These are phyloP conservation scores for Euphrasia confusa DNA, from an alignment of 257 asterid genomes.

Conservation along the genomic window DNA sequence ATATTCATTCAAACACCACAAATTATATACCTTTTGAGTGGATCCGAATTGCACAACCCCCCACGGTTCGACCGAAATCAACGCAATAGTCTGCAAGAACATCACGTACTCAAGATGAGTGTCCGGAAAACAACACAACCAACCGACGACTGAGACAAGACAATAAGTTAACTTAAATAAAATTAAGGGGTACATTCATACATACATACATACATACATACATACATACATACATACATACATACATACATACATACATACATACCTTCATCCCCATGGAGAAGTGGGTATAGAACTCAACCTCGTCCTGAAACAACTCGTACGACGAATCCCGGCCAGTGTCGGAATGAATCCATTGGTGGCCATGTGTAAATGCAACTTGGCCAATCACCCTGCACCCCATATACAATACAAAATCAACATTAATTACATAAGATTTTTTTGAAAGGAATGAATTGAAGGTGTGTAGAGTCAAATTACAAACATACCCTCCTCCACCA, in stretches of 20 bases:
- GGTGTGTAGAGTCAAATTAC: not conserved
- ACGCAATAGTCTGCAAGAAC: constrained; percentile 59
- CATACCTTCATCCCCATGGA: constrained; percentile 76
- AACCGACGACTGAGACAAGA: not conserved
- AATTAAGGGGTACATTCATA: no score
- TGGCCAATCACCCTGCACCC: constrained; percentile 68
- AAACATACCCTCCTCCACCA: constrained; percentile 87
- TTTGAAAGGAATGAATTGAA: not conserved
- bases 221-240: no score
- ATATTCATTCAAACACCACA: no score
- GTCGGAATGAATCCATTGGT: constrained; percentile 57
- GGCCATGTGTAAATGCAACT: constrained; percentile 54
- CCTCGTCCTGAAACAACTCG: constrained; percentile 43
- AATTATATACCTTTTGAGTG: constrained; percentile 61
- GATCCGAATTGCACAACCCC: constrained; percentile 91
- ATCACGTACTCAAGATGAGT: not conserved
- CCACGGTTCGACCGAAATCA: constrained; percentile 64
- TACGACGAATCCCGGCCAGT: constrained; percentile 30
- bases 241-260: no score
- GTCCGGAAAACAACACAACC: not conserved
- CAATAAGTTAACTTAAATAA: not conserved
- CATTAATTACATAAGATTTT: no score
- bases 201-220: no score
- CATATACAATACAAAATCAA: not conserved
- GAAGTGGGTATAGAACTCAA: constrained; percentile 50